Conservation (phyloP, 306 rosid species). For the Quercus suber region DNA sequence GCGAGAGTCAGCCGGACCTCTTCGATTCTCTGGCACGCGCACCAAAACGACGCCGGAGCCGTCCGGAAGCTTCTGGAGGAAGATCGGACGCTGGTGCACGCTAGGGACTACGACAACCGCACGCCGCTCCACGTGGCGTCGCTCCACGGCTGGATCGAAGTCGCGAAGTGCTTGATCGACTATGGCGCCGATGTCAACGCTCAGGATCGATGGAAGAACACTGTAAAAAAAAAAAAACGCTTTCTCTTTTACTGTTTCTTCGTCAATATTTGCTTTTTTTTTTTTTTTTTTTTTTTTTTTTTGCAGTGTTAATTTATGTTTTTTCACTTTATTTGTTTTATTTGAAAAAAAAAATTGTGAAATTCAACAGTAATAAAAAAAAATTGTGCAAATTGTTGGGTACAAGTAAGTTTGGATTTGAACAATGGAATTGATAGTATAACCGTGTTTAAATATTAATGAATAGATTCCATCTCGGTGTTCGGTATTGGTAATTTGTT, state of each 20-base stretch:
- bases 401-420: not conserved
- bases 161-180: conserved; percentile 69
- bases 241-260: not conserved
- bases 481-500: not conserved
- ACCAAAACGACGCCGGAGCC: conserved; percentile 75
- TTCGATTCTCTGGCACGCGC: conserved; percentile 91
- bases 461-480: not conserved
- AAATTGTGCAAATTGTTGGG: not conserved
- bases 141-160: conserved; percentile 80
- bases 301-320: no score
- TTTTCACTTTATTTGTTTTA: no score
- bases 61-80: conserved; percentile 97
- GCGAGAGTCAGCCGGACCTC: conserved; percentile 87
- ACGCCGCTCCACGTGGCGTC: conserved; percentile 91
- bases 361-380: no score
- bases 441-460: not conserved
- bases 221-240: conserved; percentile 33
- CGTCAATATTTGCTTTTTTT: no score
- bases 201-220: conserved; percentile 95
- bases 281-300: not conserved
- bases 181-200: conserved; percentile 89
- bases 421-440: not conserved
- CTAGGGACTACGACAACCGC: conserved; percentile 85
- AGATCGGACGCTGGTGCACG: conserved; percentile 73
- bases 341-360: no score